Evolutionary conservation across 2,329 filamentous ascomycete genomes (phyloP).

Genomic region (Cladosporium sp.): DNA sequence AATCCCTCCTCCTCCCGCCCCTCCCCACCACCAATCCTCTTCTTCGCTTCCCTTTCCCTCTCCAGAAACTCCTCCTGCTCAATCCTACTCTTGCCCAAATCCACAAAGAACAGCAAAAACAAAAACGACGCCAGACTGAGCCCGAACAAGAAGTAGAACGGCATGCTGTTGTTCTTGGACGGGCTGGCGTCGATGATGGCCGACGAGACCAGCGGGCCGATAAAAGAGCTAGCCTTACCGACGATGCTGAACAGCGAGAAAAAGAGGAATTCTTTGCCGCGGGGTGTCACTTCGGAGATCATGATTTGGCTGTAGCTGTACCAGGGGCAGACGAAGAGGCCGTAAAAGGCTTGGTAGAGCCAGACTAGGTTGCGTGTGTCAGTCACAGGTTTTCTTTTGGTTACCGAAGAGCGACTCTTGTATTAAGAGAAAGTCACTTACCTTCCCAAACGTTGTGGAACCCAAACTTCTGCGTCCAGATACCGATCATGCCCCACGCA

Average conservation of each 20-base stretch:
- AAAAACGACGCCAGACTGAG: conserved; percentile 57
- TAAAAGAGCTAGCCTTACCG: conserved; percentile 67
- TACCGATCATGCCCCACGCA: conserved; percentile 60
- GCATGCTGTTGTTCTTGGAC: conserved; percentile 58
- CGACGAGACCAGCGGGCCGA: conserved; percentile 67
- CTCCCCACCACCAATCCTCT: conserved; percentile 20
- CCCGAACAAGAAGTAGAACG: conserved; percentile 67
- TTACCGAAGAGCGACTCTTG: neutral
- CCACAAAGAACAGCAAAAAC: conserved; percentile 57
- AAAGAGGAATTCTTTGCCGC: conserved; percentile 69
- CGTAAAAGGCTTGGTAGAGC: conserved; percentile 56
- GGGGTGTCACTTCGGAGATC: conserved; percentile 68
- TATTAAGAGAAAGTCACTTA: conserved; percentile 8
- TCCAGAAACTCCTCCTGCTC: conserved; percentile 61
- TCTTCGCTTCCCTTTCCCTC: conserved; percentile 31
- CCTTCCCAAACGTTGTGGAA: conserved; percentile 57
- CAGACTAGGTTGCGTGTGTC: conserved; percentile 21
- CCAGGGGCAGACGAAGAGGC: conserved; percentile 67
- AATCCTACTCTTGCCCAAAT: conserved; percentile 59
- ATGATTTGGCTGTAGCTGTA: conserved; percentile 71
- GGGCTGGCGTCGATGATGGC: conserved; percentile 66
- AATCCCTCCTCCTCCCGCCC: neutral
- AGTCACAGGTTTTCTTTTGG: neutral
- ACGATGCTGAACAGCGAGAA: conserved; percentile 69
- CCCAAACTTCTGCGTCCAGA: conserved; percentile 54